These are phyloP conservation scores for Thozetella sp. DNA, from an alignment of 495 filamentous ascomycete genomes.

Conservation along the genomic window DNA sequence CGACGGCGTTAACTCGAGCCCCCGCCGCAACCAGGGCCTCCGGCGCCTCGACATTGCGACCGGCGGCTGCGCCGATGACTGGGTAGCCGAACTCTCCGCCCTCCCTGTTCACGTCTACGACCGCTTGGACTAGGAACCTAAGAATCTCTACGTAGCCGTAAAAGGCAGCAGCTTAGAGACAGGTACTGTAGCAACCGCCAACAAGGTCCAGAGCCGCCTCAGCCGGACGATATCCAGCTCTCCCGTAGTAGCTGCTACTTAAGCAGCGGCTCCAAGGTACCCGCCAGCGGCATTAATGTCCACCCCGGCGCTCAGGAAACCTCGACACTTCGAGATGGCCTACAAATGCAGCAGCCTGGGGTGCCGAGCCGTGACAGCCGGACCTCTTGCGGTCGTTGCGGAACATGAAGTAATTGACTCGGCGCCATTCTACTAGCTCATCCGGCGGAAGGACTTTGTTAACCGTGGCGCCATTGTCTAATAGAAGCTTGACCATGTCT, in stretches of 20 bases:
- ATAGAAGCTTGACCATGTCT: background rate
- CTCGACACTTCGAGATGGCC: background rate
- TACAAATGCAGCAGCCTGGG: background rate
- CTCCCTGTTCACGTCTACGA: background rate
- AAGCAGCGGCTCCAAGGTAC: background rate
- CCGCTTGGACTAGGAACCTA: background rate
- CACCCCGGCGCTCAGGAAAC: background rate
- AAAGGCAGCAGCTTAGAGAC: background rate
- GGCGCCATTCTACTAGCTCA: background rate
- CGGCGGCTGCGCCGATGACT: background rate
- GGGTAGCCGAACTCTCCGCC: background rate
- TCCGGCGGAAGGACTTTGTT: background rate
- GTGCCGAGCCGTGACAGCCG: background rate
- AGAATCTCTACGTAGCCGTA: background rate
- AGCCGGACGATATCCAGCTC: background rate
- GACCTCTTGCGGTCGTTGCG: background rate
- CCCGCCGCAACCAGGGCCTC: background rate
- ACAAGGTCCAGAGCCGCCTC: background rate
- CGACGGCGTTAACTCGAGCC: background rate
- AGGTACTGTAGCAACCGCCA: background rate
- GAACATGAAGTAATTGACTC: background rate
- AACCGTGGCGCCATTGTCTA: background rate
- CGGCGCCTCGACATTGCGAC: background rate
- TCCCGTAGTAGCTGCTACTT: background rate
- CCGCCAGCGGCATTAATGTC: background rate